Evolutionary conservation across 495 filamentous ascomycete genomes (phyloP).

Genomic region (Penicillium samsonianum): DNA sequence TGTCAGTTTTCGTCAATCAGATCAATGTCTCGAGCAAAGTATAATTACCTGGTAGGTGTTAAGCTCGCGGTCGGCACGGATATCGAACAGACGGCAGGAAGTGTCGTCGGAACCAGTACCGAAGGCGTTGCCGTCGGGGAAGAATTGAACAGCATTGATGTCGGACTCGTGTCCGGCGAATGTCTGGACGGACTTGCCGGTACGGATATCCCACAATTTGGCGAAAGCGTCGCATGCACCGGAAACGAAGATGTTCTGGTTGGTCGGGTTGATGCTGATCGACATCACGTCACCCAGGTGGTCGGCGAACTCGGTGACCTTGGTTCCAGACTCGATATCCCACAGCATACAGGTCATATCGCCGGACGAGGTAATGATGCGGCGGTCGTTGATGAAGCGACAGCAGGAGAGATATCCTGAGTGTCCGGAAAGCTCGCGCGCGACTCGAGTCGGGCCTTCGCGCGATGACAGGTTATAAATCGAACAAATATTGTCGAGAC

Average conservation of each 20-base stretch:
- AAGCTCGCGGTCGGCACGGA: conserved; percentile 92
- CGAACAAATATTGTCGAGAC: conserved; percentile 98
- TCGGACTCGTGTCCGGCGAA: conserved; percentile 98
- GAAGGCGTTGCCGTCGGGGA: conserved; percentile 98
- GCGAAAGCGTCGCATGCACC: conserved; percentile 98
- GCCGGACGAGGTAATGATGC: conserved; percentile 95
- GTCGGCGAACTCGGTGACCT: conserved; percentile 98
- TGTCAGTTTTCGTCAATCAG: conserved; percentile 15
- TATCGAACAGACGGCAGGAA: conserved; percentile 96
- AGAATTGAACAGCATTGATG: conserved; percentile 99
- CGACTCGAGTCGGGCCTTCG: conserved; percentile 94
- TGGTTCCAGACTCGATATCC: conserved; percentile 97
- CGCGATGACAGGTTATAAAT: conserved; percentile 98
- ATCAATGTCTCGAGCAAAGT: background rate
- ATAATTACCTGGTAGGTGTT: conserved; percentile 86
- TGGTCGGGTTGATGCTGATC: conserved; percentile 98
- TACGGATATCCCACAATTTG: conserved; percentile 98
- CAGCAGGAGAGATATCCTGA: conserved; percentile 98
- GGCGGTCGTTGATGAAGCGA: conserved; percentile 97
- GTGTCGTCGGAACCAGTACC: conserved; percentile 98
- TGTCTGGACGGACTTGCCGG: conserved; percentile 96
- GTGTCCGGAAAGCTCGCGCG: conserved; percentile 93
- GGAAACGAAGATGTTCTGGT: conserved; percentile 94
- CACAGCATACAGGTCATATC: conserved; percentile 99
- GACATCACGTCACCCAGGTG: conserved; percentile 99